Conservation (phyloP, 441 rosid genomes). For the Rhodomyrtus psidioides region DNA sequence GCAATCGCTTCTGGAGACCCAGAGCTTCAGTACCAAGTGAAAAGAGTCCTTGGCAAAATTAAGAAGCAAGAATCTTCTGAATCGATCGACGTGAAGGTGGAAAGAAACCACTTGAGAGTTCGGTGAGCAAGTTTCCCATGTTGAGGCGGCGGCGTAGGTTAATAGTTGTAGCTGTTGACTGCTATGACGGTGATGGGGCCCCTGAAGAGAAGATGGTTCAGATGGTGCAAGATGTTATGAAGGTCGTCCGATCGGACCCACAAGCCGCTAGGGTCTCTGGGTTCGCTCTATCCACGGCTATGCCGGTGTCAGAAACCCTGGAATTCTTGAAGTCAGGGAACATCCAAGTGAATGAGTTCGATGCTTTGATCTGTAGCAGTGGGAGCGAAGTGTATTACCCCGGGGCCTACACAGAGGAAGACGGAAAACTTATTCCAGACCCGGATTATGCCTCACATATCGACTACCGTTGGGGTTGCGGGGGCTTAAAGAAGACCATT, state of each 20-base stretch:
- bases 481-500: constrained; percentile 82
- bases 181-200: constrained; percentile 51
- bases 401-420: constrained; percentile 46
- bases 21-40: constrained; percentile 54
- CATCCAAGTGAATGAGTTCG: constrained; percentile 72
- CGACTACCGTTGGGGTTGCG: constrained; percentile 84
- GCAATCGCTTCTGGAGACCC: constrained; percentile 31
- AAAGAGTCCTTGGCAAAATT: constrained; percentile 62
- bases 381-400: constrained; percentile 94
- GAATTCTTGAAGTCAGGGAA: constrained; percentile 52
- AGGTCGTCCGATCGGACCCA: constrained; percentile 57
- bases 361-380: constrained; percentile 86
- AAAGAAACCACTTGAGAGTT: constrained; percentile 39
- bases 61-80: constrained; percentile 36
- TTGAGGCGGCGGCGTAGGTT: constrained; percentile 68
- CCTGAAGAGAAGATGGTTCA: constrained; percentile 63
- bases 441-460: constrained; percentile 85
- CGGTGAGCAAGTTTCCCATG: constrained; percentile 60
- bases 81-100: constrained; percentile 34
- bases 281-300: constrained; percentile 69
- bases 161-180: constrained; percentile 71
- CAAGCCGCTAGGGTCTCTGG: constrained; percentile 59
- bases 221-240: constrained; percentile 52
- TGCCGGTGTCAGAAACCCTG: constrained; percentile 60
- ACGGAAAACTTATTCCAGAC: constrained; percentile 71